A percentile compares a stretch with the other conserved stretches of the same genome.
Conservation (phyloP, 345 rosid genomes). For the Citrus unshiu region DNA sequence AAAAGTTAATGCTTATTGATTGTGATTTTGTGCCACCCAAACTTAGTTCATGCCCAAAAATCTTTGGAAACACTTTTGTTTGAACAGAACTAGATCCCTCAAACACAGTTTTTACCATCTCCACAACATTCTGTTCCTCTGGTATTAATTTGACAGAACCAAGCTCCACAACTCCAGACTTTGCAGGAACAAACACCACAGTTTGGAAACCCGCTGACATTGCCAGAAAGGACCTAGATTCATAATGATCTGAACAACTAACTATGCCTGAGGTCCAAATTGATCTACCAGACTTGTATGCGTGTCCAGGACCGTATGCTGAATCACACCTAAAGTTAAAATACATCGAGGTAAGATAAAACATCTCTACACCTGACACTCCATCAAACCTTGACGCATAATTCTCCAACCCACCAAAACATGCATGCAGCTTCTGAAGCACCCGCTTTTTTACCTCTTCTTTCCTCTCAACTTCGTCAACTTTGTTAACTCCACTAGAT, state of each 20-base stretch:
- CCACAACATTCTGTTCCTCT: slow-evolving; percentile 56
- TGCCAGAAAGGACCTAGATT: slow-evolving; percentile 68
- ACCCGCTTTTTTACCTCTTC: slow-evolving; percentile 59
- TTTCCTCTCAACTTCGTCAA: slow-evolving; percentile 43
- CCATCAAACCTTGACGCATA: slow-evolving; percentile 36
- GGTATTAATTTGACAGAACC: slow-evolving; percentile 66
- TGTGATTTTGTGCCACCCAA: slow-evolving; percentile 65
- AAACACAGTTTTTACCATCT: slow-evolving; percentile 54
- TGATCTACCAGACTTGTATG: slow-evolving; percentile 51
- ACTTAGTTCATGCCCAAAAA: slow-evolving; percentile 82
- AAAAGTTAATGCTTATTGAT: slow-evolving; percentile 71
- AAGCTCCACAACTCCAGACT: slow-evolving; percentile 82
- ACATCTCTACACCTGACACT: slow-evolving; percentile 69
- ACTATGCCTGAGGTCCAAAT: slow-evolving; percentile 62
- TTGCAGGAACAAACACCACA: slow-evolving; percentile 62
- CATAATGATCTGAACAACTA: slow-evolving; percentile 54
- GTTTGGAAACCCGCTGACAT: slow-evolving; percentile 79
- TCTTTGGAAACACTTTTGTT: slow-evolving; percentile 63
- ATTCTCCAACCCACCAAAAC: slow-evolving; percentile 41
- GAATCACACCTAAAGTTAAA: slow-evolving; percentile 61
- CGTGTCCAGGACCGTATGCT: slow-evolving; percentile 51
- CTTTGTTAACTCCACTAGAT: slow-evolving; percentile 25
- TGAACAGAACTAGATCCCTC: slow-evolving; percentile 56
- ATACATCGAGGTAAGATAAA: slow-evolving; percentile 64
- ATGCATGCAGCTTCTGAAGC: slow-evolving; percentile 60